phyloP scores from a whole-genome alignment of 345 rosid genomes.

The Odontarrhena argentea region DNA sequence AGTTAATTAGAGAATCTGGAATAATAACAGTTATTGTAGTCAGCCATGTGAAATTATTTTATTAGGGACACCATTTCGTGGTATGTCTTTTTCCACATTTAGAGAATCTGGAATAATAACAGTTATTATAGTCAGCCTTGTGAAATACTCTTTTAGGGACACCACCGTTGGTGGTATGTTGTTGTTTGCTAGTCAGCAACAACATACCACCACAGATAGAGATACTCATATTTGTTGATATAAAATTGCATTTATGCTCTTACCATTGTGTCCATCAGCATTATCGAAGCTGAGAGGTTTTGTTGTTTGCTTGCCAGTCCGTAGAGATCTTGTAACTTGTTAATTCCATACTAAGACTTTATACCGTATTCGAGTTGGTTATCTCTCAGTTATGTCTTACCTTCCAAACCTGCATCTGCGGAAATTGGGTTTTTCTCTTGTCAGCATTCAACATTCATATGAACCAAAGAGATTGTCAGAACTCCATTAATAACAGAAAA shows the following conservation, averaged over 20 bases:
- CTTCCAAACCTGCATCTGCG: constrained; percentile 2
- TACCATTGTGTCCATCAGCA: not conserved
- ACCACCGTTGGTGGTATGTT: constrained; percentile 1
- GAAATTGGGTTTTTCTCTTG: not conserved
- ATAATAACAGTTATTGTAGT: not conserved
- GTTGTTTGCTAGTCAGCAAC: too few species aligned
- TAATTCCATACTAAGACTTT: not conserved
- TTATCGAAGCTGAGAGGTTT: constrained; percentile 10
- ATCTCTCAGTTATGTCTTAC: not conserved
- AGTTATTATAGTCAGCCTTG: not conserved
- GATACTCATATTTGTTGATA: constrained; percentile 2
- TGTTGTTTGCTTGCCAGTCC: constrained; percentile 25
- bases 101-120: not conserved
- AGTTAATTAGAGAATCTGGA: constrained; percentile 4
- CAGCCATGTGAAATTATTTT: constrained; percentile 3
- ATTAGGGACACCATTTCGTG: not conserved
- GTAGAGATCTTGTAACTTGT: not conserved
- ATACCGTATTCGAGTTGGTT: not conserved
- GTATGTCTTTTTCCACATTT: not conserved
- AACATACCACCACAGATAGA: too few species aligned
- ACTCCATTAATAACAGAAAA: not conserved
- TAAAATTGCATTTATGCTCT: constrained; percentile 8
- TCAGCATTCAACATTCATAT: not conserved
- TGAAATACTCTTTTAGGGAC: not conserved
- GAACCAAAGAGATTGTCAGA: not conserved